Conservation (phyloP, 352 stramenopile species). For the Globisporangium yorkense region DNA sequence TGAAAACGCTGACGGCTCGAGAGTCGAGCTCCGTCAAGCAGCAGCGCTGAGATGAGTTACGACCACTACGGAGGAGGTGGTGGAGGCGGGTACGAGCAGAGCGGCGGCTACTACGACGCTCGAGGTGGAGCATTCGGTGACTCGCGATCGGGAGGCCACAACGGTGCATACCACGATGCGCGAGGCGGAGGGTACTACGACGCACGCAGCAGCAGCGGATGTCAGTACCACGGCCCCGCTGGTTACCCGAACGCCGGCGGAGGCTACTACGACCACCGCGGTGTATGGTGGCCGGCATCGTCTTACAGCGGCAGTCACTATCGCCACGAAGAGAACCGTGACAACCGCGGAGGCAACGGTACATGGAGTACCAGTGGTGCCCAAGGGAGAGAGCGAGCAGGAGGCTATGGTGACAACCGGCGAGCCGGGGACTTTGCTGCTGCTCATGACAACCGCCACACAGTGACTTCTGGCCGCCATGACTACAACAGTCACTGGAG, state of each 20-base stretch:
- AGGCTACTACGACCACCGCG: conserved; percentile 1
- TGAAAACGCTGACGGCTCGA: background rate
- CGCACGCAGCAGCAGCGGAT: conserved; percentile 10
- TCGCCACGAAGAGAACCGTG: background rate
- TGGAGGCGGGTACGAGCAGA: conserved; percentile 20
- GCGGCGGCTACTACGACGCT: conserved; percentile 11
- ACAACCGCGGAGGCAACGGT: background rate
- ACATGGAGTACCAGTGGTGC: too few species aligned
- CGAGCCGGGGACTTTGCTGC: conserved; percentile 2
- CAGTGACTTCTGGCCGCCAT: too few species aligned
- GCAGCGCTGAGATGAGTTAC: conserved; percentile 36
- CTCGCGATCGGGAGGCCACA: conserved; percentile 15
- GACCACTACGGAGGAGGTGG: conserved; percentile 18
- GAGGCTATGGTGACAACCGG: too few species aligned
- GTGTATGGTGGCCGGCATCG: background rate
- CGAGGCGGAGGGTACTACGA: conserved; percentile 22
- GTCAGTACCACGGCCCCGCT: background rate
- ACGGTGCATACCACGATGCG: conserved; percentile 15
- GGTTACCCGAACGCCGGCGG: conserved; percentile 15
- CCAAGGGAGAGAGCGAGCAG: too few species aligned
- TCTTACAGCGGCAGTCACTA: background rate
- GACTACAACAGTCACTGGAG: conserved; percentile 4
- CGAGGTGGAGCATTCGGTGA: conserved; percentile 8
- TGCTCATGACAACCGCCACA: too few species aligned
- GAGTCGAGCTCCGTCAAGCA: background rate